Evolutionary conservation across 306 rosid species (phyloP), one percentile per base, ranked within the genome.

Genomic region (Vigna reflexopilosa): DNA sequence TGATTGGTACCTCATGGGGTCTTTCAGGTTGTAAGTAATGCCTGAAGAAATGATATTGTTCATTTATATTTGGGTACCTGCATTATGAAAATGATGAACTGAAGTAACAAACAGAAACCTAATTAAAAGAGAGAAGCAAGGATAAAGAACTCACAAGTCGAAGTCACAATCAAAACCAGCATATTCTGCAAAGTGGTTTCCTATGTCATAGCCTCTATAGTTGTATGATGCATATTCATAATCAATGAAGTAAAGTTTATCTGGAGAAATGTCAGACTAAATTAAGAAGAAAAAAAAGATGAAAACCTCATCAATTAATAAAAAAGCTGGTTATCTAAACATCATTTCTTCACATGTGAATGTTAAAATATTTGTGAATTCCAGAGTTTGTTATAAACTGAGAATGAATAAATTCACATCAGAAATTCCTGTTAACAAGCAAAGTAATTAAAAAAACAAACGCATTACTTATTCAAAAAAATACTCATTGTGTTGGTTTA

Each of bases 161-260:
- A 48, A 87, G 86, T 96, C 94, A 78, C 99, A 93, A 19, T 93
- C 97, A 78, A 85, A 93, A 86, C 99, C 99, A 6, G 89, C 91
- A 50, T 93, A 93, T 84, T 96, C 98, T 55, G 89, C 96, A 86
- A 96, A 96, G 89, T 96, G 98, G 81, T 96, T 91, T 81, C 97
- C 99, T 19, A 96, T 84, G 86, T 96, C 99, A 49, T 42, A 96
- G 86, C 99, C 97, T 93, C 97, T 88, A 76, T 87, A 93, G 80
- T 83, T 96, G 96, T 96, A 96, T 24, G 98, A 93, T 68, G 93
- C 99, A 47, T 96, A 96, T 89, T 96, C 99, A 45, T 93, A 96
- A 85, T 96, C 99, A 51, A 96, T 96, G 77, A 96, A 61, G 87
- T 96, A 90, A 38, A 96, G 90, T 80, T 87, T 90, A 66, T 82